phyloP scores from a whole-genome alignment of 2,329 filamentous ascomycete genomes.

The Coniella lustricola region DNA sequence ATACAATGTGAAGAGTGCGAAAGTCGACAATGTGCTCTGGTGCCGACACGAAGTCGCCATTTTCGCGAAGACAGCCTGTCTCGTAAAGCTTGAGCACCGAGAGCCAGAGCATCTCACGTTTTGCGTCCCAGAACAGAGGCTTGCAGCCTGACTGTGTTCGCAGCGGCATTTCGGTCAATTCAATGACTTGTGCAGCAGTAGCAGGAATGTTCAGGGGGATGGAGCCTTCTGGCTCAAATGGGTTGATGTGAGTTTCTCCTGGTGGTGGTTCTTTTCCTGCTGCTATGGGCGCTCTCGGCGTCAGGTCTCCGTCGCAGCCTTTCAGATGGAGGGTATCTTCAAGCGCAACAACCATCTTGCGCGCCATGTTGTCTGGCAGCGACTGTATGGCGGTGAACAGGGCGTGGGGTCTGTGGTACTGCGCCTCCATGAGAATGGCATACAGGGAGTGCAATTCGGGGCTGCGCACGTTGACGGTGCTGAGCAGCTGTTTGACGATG shows the following conservation, averaged over 20 bases:
- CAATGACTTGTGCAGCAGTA: too few species aligned
- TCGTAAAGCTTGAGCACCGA: slow-evolving; percentile 7
- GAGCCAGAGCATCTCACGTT: slow-evolving; percentile 7
- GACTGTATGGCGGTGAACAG: slow-evolving; percentile 2
- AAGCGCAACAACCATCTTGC: slow-evolving; percentile 3
- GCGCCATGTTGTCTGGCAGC: slow-evolving; percentile 1
- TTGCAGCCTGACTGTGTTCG: background rate
- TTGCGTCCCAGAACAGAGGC: slow-evolving; percentile 4
- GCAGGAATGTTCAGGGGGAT: too few species aligned
- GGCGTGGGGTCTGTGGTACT: background rate
- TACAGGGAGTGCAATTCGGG: slow-evolving; percentile 9
- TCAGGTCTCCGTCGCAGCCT: too few species aligned
- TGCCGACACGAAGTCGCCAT: background rate
- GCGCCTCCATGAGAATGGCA: slow-evolving; percentile 1
- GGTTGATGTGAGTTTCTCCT: too few species aligned
- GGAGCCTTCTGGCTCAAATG: too few species aligned
- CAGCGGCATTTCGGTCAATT: background rate
- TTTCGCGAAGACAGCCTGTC: slow-evolving; percentile 1
- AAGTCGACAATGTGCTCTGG: slow-evolving; percentile 5
- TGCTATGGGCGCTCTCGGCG: too few species aligned
- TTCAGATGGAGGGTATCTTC: background rate
- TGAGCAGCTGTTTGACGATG: slow-evolving; percentile 6
- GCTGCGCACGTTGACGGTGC: background rate
- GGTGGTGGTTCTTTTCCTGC: too few species aligned
- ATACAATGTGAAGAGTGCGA: slow-evolving; percentile 8